Conservation (phyloP, 345 rosid species). For the Anastatica hierochuntica region DNA sequence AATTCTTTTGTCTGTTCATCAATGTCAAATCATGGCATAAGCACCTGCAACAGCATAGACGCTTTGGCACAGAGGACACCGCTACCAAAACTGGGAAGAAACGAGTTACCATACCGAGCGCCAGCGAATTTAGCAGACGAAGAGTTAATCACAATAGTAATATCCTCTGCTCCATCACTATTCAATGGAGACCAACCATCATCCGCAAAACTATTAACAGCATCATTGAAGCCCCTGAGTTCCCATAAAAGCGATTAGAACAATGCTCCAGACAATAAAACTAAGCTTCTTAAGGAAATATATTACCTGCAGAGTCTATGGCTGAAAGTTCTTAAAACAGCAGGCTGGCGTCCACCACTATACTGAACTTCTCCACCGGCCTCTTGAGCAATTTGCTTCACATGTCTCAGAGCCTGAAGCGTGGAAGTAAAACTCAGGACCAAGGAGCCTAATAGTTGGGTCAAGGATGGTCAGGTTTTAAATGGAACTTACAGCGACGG, state of each 20-base stretch:
- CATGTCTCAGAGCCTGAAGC: slow-evolving; percentile 70
- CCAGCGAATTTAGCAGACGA: slow-evolving; percentile 66
- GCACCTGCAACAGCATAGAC: slow-evolving; percentile 90
- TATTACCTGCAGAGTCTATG: slow-evolving; percentile 85
- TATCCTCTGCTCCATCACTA: slow-evolving; percentile 80
- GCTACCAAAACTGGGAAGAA: slow-evolving; percentile 71
- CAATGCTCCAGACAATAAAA: neutral
- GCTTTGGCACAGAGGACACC: slow-evolving; percentile 96
- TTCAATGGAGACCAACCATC: slow-evolving; percentile 88
- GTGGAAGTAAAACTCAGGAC: neutral
- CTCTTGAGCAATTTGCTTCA: slow-evolving; percentile 87
- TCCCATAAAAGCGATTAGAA: slow-evolving; percentile 19
- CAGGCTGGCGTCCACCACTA: slow-evolving; percentile 92
- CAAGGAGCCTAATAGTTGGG: neutral
- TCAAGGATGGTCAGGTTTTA: neutral
- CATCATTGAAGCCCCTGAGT: slow-evolving; percentile 91
- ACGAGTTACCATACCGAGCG: slow-evolving; percentile 48
- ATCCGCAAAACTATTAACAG: slow-evolving; percentile 83
- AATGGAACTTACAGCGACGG: slow-evolving; percentile 59
- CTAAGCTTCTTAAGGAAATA: neutral
- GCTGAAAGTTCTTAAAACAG: slow-evolving; percentile 86
- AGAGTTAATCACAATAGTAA: slow-evolving; percentile 64
- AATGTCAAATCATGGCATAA: neutral
- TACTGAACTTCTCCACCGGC: slow-evolving; percentile 86
- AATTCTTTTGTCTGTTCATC: neutral